These are phyloP conservation scores for Jacaranda copaia DNA, from an alignment of 257 asterid genomes.

Conservation along the genomic window DNA sequence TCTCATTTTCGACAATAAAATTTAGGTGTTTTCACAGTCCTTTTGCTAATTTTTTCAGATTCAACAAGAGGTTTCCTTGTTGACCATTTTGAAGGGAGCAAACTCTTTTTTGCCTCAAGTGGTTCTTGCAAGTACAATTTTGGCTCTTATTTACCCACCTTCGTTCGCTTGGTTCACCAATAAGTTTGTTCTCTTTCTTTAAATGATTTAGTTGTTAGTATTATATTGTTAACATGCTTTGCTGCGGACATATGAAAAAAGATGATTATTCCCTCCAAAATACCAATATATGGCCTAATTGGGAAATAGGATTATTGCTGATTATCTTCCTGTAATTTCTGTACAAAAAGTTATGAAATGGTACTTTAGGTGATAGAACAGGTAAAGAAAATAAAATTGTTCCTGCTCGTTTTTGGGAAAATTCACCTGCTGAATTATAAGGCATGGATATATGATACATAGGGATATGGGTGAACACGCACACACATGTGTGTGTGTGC, in stretches of 20 bases:
- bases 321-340: slow-evolving; percentile 7
- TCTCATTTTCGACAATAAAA: background rate
- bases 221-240: slow-evolving; percentile 13
- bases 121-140: slow-evolving; percentile 83
- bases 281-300: background rate
- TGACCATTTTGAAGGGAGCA: slow-evolving; percentile 72
- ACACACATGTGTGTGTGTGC: no score
- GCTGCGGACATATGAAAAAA: background rate
- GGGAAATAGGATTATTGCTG: background rate
- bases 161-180: slow-evolving; percentile 95
- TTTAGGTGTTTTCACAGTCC: background rate
- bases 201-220: background rate
- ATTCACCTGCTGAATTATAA: no score
- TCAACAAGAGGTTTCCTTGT: slow-evolving; percentile 39
- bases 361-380: background rate
- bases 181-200: slow-evolving; percentile 58
- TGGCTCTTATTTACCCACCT: slow-evolving; percentile 95
- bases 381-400: no score
- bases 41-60: slow-evolving; percentile 26
- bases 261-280: slow-evolving; percentile 1
- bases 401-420: no score
- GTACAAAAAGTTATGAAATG: background rate
- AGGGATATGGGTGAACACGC: no score
- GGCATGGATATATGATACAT: no score
- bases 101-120: slow-evolving; percentile 89